These are phyloP conservation scores for Saccharum hybrid DNA, from an alignment of 202 grass and related monocot species.

Conservation along the genomic window DNA sequence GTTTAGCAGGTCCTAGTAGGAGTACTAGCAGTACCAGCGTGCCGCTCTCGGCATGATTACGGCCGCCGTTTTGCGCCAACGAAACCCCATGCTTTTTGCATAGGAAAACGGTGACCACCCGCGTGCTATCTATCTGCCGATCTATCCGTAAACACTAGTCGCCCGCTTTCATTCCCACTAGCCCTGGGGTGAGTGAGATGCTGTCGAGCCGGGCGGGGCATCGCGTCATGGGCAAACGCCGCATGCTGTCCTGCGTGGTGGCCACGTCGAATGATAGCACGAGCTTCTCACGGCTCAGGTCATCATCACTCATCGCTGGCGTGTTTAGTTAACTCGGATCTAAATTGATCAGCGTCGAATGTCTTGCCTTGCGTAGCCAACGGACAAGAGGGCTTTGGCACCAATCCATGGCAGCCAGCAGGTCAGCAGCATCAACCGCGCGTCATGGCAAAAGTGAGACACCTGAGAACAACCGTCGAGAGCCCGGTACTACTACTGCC, in stretches of 20 bases:
- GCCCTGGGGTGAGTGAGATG: conserved; percentile 21
- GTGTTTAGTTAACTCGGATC: conserved; percentile 33
- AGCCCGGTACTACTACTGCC: too few species aligned
- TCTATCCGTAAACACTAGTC: conserved; percentile 11
- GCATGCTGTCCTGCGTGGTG: conserved; percentile 49
- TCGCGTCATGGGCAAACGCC: conserved; percentile 40
- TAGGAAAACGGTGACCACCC: conserved; percentile 16
- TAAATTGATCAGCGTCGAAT: not conserved
- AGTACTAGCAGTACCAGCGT: conserved; percentile 16
- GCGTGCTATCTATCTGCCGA: conserved; percentile 40
- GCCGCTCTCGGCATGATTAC: conserved; percentile 53
- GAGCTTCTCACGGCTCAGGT: not conserved
- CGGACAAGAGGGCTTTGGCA: conserved; percentile 1
- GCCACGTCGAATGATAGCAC: conserved; percentile 50
- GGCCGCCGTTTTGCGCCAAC: conserved; percentile 37
- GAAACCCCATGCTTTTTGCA: conserved; percentile 23
- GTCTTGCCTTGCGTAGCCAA: conserved; percentile 9
- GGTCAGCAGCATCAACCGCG: not conserved
- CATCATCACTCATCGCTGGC: conserved; percentile 31
- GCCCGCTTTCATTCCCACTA: too few species aligned
- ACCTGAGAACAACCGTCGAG: conserved; percentile 16
- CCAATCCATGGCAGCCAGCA: conserved; percentile 12
- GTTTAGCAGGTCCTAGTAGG: not conserved
- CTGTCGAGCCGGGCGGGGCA: conserved; percentile 34
- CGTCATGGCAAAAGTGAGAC: not conserved